Evolutionary conservation across 768 basidiomycete genomes (phyloP).

Genomic region (Rhodosporidiobolus odoratus): DNA sequence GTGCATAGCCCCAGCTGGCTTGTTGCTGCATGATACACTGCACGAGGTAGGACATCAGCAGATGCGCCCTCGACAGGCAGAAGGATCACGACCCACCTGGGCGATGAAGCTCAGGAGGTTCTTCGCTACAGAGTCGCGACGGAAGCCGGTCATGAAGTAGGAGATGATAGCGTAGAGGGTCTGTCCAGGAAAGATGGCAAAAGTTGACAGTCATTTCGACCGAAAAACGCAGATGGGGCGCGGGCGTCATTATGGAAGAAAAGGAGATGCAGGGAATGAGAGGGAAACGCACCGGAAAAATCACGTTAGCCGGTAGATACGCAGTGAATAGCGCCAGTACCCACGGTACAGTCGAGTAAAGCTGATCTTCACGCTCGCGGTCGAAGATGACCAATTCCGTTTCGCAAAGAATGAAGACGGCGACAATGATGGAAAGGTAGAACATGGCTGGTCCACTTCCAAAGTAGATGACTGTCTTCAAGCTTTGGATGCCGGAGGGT

Average conservation of each 20-base stretch:
- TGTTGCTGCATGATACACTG: slow-evolving; percentile 37
- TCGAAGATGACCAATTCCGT: slow-evolving; percentile 50
- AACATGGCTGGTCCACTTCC: neutral
- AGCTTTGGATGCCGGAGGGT: slow-evolving; percentile 47
- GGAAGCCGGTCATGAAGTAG: slow-evolving; percentile 44
- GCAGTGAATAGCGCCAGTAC: slow-evolving; percentile 49
- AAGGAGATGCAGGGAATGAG: slow-evolving; percentile 3
- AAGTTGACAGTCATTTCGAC: neutral
- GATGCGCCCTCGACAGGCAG: neutral
- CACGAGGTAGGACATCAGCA: slow-evolving; percentile 7
- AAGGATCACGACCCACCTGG: slow-evolving; percentile 43
- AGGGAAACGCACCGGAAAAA: slow-evolving; percentile 40
- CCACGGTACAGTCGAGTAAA: slow-evolving; percentile 48
- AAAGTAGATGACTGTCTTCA: slow-evolving; percentile 42
- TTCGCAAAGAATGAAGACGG: neutral
- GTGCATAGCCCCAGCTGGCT: slow-evolving; percentile 39
- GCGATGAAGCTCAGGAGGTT: slow-evolving; percentile 48
- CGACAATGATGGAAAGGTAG: slow-evolving; percentile 3
- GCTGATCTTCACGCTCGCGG: slow-evolving; percentile 49
- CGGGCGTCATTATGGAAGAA: too few species aligned
- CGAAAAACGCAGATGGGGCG: too few species aligned
- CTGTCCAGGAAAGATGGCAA: slow-evolving; percentile 39
- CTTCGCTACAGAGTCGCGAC: slow-evolving; percentile 48
- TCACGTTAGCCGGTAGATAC: slow-evolving; percentile 48
- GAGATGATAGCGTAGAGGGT: slow-evolving; percentile 44